Percentiles rank a stretch among this genome's conserved stretches.
These are phyloP conservation scores for Aspergillus pseudoterreus DNA, from an alignment of 2,329 filamentous ascomycete species.

Conservation along the genomic window DNA sequence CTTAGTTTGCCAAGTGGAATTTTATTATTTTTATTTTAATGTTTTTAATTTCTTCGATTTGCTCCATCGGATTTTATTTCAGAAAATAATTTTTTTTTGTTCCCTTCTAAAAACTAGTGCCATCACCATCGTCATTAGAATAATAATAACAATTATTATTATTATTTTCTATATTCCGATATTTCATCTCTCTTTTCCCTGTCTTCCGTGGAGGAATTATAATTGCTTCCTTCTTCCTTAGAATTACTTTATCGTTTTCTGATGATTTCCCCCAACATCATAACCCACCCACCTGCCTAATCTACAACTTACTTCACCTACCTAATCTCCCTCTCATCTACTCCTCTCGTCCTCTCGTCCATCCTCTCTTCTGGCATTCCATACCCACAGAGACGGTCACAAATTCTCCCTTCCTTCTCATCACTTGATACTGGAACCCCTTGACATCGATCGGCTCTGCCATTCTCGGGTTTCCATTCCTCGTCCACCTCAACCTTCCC, in stretches of 20 bases:
- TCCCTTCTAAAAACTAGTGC: constrained; percentile 10
- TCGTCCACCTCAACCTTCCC: background rate
- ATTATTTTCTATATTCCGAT: constrained; percentile 6
- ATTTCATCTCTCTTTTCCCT: constrained; percentile 9
- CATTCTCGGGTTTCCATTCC: background rate
- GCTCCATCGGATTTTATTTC: background rate
- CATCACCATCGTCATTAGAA: constrained; percentile 9
- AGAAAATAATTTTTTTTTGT: constrained; percentile 5
- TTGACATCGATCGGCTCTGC: constrained; percentile 9
- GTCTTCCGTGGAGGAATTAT: constrained; percentile 3
- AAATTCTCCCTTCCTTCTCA: constrained; percentile 6
- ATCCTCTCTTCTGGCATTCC: constrained; percentile 11
- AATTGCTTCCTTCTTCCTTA: constrained; percentile 13
- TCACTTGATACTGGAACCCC: background rate
- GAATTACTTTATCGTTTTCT: constrained; percentile 2
- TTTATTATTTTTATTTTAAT: constrained; percentile 6
- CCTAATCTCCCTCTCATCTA: constrained; percentile 16
- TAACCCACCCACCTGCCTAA: background rate
- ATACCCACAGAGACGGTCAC: constrained; percentile 4
- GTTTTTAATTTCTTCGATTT: constrained; percentile 9
- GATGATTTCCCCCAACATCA: constrained; percentile 3
- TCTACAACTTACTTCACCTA: constrained; percentile 9
- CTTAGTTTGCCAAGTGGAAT: constrained; percentile 6
- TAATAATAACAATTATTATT: constrained; percentile 10
- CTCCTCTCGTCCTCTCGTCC: constrained; percentile 12